Evolutionary conservation across 371 early-diverging fungal genomes (phyloP), one percentile per base, ranked within the genome.

Genomic region (Rhizomucor pusillus): DNA sequence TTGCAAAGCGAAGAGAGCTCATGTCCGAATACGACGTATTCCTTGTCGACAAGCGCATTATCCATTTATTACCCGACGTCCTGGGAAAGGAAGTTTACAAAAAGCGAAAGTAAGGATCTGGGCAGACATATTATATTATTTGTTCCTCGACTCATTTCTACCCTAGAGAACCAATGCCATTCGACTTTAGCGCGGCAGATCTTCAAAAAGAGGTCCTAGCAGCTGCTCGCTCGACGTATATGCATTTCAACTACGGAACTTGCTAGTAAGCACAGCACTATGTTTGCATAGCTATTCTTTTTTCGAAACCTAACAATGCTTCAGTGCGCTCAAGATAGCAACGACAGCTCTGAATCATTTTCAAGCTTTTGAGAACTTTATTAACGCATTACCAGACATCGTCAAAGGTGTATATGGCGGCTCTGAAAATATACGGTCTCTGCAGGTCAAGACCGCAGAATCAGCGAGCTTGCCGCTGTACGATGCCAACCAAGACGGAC

Each of bases 11-110:
- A 66, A 80, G 91, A 54, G 63, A 79, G 54, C 75, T 97, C 37
- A 74, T 86, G 54, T 69, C 74, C 13, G 69, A 82, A 3, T 95
- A 89, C 61, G 90, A 90, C 47, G 71, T 93, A 63, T 96, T 97
- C 63, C 60, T 94, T 51, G 86, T 92, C 3, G 97, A 96, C 76
- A 88, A 88, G 18, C 81, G 89, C 3, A 73, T 95, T 16, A 49
- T 91, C 16, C 71, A 79, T 34, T 66, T 85, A 12, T 71, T 98
- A 54, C 91, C 94, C 10, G 80, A 83, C 56, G 43, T 89, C n/a
- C 65, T 98, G 33, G 95, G 96, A 13, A 91, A 88, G 67, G 80
- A 85, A 53, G 91, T 96, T 56, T 96, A 90, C 64, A 67, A 80
- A 61, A 87, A 86, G 70, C 91, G 93, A 80, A 94, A 90, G 90